Evolutionary conservation across 1,139 yeast genomes (phyloP), one percentile per base, ranked within the genome.

Genomic region (Suhomyces panamericanus): DNA sequence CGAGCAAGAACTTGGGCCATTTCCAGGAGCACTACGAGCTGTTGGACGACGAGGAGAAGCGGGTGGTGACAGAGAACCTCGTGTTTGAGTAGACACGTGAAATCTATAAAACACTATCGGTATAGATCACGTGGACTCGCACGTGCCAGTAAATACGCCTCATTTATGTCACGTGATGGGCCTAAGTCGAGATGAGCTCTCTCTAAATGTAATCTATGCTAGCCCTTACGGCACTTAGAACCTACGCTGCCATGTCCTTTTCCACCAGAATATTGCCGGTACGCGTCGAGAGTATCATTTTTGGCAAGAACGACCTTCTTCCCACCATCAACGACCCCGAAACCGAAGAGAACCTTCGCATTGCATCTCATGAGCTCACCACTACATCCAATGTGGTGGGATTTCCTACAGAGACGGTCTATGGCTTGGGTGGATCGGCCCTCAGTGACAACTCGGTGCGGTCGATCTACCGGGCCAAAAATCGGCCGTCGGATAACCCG

Each of bases 321-420:
- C 83, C 82, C 3, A 59, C 53, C 0, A 73, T 86, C n/a, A 53
- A 70, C 0, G 87, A 84, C 56, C 53, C 67, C 11, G 66, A 62
- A 35, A 83, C 95, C 0, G 65, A 69, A 49, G 46, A 52, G 7
- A 79, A 80, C 49, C 64, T 89, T 2, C 48, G 64, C 9, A 63
- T 70, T 28, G 96, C 96, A 3, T 86, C 91, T 0, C 51, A 65
- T 2, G 71, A 83, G 27, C 64, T 88, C 10, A 64, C 69, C 14
- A 62, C 64, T 3, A 72, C 87, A 0, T 62, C 71, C 30, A 69
- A 80, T 26, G 89, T 84, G 0, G 90, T 93, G 13, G 98, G 95
- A 0, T 91, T 93, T 58, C 99, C 99, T 3, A 89, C 99, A 0
- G 99, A 93, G 60, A 93, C 99, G 0, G 99, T 93, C 0, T 93